Evolutionary conservation across 768 basidiomycete species (phyloP).

Genomic region (Symmetrospora coprosmae): DNA sequence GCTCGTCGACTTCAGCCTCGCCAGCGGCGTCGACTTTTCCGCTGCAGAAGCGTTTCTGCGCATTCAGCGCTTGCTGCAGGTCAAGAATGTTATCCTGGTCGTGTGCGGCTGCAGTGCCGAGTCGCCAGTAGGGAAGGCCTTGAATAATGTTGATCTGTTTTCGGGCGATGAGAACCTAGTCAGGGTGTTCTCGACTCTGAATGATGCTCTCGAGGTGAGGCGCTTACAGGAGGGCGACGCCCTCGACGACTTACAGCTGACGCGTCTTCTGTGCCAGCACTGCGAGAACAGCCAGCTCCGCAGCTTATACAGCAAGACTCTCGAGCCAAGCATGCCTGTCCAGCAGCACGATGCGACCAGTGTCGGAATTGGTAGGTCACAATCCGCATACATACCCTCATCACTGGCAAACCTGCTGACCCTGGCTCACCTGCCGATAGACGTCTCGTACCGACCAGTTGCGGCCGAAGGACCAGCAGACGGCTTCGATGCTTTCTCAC

Average conservation of each 20-base stretch:
- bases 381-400: too few species aligned
- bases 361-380: neutral
- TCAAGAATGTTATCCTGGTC: constrained; percentile 66
- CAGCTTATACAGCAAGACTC: constrained; percentile 30
- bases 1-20: constrained; percentile 70
- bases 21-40: constrained; percentile 66
- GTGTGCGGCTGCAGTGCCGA: constrained; percentile 64
- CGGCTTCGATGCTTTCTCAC: constrained; percentile 28
- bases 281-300: constrained; percentile 34
- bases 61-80: constrained; percentile 62
- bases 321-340: constrained; percentile 13
- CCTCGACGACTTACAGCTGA: too few species aligned
- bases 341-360: neutral
- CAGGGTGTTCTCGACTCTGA: constrained; percentile 64
- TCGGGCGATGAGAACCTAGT: constrained; percentile 43
- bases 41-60: constrained; percentile 89
- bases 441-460: neutral
- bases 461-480: constrained; percentile 26
- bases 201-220: constrained; percentile 64
- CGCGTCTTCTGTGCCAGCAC: constrained; percentile 19
- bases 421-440: neutral
- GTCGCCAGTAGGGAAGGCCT: constrained; percentile 54
- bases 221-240: neutral
- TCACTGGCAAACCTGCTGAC: neutral
- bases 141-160: constrained; percentile 66